Conservation (phyloP, 352 stramenopile species). For the Globisporangium megalacanthum region DNA sequence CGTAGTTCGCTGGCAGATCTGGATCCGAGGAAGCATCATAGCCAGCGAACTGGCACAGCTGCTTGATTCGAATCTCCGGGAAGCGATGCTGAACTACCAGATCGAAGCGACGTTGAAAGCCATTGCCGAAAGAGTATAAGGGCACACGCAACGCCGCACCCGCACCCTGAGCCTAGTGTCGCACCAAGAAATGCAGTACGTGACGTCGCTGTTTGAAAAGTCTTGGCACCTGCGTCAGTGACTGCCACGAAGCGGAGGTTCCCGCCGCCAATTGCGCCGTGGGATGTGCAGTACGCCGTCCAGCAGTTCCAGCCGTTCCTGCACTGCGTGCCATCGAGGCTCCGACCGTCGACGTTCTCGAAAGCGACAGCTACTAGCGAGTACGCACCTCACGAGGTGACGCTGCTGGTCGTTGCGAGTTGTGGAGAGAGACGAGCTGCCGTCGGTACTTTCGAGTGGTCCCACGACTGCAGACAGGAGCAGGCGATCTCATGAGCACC, state of each 20-base stretch:
- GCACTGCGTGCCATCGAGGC: conserved; percentile 40
- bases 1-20: conserved; percentile 49
- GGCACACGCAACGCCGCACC: neutral
- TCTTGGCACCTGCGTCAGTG: conserved; percentile 37
- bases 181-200: conserved; percentile 22
- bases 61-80: conserved; percentile 63
- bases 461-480: conserved; percentile 6
- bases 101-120: conserved; percentile 55
- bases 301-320: conserved; percentile 51
- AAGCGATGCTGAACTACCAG: conserved; percentile 75
- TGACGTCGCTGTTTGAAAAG: conserved; percentile 49
- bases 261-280: conserved; percentile 39
- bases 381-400: conserved; percentile 15
- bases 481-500: neutral
- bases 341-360: conserved; percentile 40
- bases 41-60: conserved; percentile 42
- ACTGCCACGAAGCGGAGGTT: conserved; percentile 50
- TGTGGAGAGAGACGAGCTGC: conserved; percentile 3
- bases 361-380: conserved; percentile 24
- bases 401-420: neutral
- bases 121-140: neutral
- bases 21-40: conserved; percentile 67
- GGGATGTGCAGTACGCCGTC: conserved; percentile 56
- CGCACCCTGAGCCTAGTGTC: conserved; percentile 1
- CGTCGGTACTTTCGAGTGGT: conserved; percentile 12